Evolutionary conservation across 805 yeast species (phyloP).

Genomic region (Candida palmyrensis): DNA sequence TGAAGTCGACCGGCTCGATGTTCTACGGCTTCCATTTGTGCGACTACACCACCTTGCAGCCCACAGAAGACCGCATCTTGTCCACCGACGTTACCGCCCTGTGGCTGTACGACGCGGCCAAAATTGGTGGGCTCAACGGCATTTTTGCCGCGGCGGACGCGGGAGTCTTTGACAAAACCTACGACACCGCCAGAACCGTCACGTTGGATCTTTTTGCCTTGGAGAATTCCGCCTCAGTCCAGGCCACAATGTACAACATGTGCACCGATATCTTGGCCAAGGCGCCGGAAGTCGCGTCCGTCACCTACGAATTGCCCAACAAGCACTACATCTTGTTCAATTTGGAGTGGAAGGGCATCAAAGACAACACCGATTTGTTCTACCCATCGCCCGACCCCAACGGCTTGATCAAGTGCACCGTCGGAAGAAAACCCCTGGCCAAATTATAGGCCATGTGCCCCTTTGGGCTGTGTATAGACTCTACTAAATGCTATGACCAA

Average conservation of each 20-base stretch:
- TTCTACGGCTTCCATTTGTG: constrained; percentile 83
- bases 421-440: constrained; percentile 54
- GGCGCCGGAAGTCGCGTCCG: constrained; percentile 56
- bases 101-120: constrained; percentile 60
- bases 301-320: constrained; percentile 79
- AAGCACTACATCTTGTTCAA: constrained; percentile 85
- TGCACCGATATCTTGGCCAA: constrained; percentile 59
- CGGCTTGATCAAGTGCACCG: constrained; percentile 85
- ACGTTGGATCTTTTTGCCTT: constrained; percentile 76
- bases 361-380: constrained; percentile 75
- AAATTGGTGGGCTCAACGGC: constrained; percentile 44
- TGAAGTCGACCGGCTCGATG: constrained; percentile 90
- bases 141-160: constrained; percentile 49
- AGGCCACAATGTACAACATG: constrained; percentile 96
- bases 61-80: constrained; percentile 78
- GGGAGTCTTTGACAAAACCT: constrained; percentile 63
- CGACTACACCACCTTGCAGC: constrained; percentile 83
- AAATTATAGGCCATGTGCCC: constrained; percentile 42
- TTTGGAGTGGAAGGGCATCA: constrained; percentile 77
- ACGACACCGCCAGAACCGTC: constrained; percentile 54
- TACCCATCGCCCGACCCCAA: constrained; percentile 92
- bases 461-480: too few relatives aligned
- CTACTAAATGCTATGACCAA: too few relatives aligned
- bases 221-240: constrained; percentile 91
- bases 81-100: constrained; percentile 78